Evolutionary conservation across 352 stramenopile genomes (phyloP), one percentile per base, ranked within the genome.

Genomic region (Globisporangium radiosum): DNA sequence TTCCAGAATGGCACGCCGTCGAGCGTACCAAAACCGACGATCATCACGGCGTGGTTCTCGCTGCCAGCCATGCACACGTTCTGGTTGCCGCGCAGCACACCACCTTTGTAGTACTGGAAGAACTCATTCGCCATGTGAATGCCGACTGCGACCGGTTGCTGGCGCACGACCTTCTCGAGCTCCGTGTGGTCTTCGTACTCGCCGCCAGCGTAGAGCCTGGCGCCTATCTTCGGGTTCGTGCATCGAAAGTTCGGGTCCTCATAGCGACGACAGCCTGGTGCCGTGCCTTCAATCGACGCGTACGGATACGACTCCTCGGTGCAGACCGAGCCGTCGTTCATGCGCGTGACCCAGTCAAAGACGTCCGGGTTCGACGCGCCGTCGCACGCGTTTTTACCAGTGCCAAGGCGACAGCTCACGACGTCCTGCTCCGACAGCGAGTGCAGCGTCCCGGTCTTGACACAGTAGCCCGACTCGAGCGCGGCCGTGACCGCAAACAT

Each of bases 11-110:
- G 49, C 15, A 66, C 38, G 8, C 66, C 62, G 15, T 73, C 53
- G 33, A 49, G 57, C 15, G 40, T 55, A 8, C 65, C 66, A 54
- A 72, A 79, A 11, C 71, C 69, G 9, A 83, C 71, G 1, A 71
- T 55, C 6, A 78, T 42, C 8, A 81, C 55, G 1, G 57, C 62
- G 54, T 81, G 66, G 60, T 80, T 59, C 3, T 42, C 33, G 15
- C 33, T 15, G 0, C 25, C 47, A 2, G 58, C 44, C 3, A 8
- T n/a, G 17, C 61, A 65, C 7, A 15, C 8, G 1, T 52, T 7
- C 33, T 59, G 14, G 45, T 65, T 25, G 19, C 50, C 56, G 8
- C 49, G 47, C 44, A 70, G 44, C 25, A 61, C 45, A 36, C 53
- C 45, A 43, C 59, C 6, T 40, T 51, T 25, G 64, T 55, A 58